Conservation (phyloP, 2,329 filamentous ascomycete species). For the Pseudogymnoascus sp. region DNA sequence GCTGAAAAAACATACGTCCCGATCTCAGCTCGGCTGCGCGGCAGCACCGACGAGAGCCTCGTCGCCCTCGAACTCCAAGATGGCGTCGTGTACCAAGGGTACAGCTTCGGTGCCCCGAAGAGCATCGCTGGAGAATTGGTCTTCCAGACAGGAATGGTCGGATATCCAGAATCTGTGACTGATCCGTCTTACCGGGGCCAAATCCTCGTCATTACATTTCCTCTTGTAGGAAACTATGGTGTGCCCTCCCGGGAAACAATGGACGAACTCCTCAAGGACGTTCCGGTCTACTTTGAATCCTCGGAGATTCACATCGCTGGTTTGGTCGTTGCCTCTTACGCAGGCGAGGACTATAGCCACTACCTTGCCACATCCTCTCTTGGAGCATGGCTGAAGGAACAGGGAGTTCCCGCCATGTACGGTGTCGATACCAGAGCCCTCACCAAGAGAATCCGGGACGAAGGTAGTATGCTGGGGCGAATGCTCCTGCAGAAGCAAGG, state of each 20-base stretch:
- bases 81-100: conserved; percentile 83
- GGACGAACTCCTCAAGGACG: conserved; percentile 75
- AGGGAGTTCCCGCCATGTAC: conserved; percentile 87
- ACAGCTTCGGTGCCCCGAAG: conserved; percentile 93
- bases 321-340: conserved; percentile 83
- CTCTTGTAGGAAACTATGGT: conserved; percentile 93
- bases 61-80: conserved; percentile 90
- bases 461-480: conserved; percentile 93
- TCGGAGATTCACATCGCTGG: conserved; percentile 89
- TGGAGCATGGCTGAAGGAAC: conserved; percentile 92
- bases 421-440: conserved; percentile 89
- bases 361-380: conserved; percentile 85
- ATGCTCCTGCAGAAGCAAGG: conserved; percentile 64
- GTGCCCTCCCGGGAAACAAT: conserved; percentile 80
- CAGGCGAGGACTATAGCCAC: conserved; percentile 92
- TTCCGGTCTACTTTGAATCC: conserved; percentile 91
- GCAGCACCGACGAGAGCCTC: conserved; percentile 45
- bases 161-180: conserved; percentile 89
- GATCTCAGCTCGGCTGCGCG: conserved; percentile 20
- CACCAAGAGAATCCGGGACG: conserved; percentile 87
- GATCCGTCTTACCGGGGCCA: conserved; percentile 85
- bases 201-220: conserved; percentile 94
- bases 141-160: conserved; percentile 99
- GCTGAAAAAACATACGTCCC: conserved; percentile 18
- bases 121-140: conserved; percentile 94